phyloP scores from a whole-genome alignment of 2,329 filamentous ascomycete species.

The Fusarium sp. region DNA sequence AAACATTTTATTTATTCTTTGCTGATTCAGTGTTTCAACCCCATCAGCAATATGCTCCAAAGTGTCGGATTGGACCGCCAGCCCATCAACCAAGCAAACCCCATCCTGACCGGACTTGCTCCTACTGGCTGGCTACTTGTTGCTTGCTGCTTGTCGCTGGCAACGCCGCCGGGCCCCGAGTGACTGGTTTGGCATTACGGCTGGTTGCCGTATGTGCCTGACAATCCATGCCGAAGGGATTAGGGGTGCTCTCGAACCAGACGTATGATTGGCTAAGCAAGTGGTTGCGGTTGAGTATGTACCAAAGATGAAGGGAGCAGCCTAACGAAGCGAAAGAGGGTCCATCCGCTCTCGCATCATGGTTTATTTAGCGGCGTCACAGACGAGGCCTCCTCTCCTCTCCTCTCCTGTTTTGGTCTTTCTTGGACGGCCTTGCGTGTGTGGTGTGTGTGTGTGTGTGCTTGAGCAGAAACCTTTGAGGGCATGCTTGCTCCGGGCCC shows the following conservation, averaged over 20 bases:
- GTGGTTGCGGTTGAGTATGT: not conserved
- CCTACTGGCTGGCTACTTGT: slow-evolving; percentile 26
- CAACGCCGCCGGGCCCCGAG: slow-evolving; percentile 18
- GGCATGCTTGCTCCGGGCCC: slow-evolving; percentile 18
- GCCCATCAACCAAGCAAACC: slow-evolving; percentile 12
- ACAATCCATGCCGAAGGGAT: slow-evolving; percentile 31
- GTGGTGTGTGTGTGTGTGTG: too few relatives aligned
- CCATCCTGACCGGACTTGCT: slow-evolving; percentile 18
- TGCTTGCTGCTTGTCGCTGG: not conserved
- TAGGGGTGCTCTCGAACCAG: slow-evolving; percentile 1
- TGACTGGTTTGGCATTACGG: slow-evolving; percentile 34
- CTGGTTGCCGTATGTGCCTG: slow-evolving; percentile 30
- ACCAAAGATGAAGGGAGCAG: not conserved
- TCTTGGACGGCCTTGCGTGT: too few relatives aligned
- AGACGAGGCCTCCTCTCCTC: slow-evolving; percentile 24
- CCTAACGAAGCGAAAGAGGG: slow-evolving; percentile 24
- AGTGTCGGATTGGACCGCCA: not conserved
- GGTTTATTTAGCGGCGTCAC: slow-evolving; percentile 20
- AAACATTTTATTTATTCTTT: not conserved
- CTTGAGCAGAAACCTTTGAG: slow-evolving; percentile 1
- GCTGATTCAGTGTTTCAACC: not conserved
- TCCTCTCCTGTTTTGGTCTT: not conserved
- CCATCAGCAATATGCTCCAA: slow-evolving; percentile 8
- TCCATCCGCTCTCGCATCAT: slow-evolving; percentile 19
- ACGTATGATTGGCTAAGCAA: slow-evolving; percentile 7